phyloP scores from a whole-genome alignment of 2,329 filamentous ascomycete genomes.

The Cyphellophora europaea region DNA sequence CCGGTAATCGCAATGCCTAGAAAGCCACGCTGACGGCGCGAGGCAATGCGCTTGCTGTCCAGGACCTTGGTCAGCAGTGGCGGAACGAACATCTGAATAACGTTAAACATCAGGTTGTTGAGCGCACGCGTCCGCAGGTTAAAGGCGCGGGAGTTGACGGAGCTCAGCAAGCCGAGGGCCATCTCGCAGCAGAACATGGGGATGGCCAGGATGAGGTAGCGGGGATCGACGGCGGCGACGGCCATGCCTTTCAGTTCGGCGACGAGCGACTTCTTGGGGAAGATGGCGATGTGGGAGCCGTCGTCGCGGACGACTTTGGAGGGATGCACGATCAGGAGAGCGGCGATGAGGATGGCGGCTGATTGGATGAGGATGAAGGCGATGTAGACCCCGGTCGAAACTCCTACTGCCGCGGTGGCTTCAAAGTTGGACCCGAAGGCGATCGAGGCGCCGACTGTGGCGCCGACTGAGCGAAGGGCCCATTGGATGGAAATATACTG shows the following conservation, averaged over 20 bases:
- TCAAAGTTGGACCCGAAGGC: conserved; percentile 15
- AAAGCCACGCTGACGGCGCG: conserved; percentile 10
- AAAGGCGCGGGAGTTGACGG: conserved; percentile 14
- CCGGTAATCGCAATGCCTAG: conserved; percentile 9
- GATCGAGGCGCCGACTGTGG: conserved; percentile 13
- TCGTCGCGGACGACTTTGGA: conserved; percentile 16
- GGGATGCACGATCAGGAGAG: conserved; percentile 11
- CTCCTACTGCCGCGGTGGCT: conserved; percentile 11
- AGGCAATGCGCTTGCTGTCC: conserved; percentile 20
- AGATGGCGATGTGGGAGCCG: conserved; percentile 18
- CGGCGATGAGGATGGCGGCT: conserved; percentile 9
- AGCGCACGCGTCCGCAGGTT: conserved; percentile 15
- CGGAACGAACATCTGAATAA: conserved; percentile 13
- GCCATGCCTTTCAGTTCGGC: conserved; percentile 12
- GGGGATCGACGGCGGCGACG: conserved; percentile 8
- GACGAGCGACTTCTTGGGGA: too few species aligned
- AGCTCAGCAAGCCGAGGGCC: conserved; percentile 6
- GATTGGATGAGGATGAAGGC: conserved; percentile 16
- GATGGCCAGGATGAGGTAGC: conserved; percentile 9
- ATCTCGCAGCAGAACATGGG: conserved; percentile 14
- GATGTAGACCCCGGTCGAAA: conserved; percentile 13
- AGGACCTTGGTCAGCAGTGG: conserved; percentile 19
- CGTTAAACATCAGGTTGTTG: conserved; percentile 15
- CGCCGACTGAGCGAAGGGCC: conserved; percentile 10
- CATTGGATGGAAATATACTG: conserved; percentile 16